Evolutionary conservation across 2,329 filamentous ascomycete species (phyloP).

Genomic region (Verticillium zaregamsianum): DNA sequence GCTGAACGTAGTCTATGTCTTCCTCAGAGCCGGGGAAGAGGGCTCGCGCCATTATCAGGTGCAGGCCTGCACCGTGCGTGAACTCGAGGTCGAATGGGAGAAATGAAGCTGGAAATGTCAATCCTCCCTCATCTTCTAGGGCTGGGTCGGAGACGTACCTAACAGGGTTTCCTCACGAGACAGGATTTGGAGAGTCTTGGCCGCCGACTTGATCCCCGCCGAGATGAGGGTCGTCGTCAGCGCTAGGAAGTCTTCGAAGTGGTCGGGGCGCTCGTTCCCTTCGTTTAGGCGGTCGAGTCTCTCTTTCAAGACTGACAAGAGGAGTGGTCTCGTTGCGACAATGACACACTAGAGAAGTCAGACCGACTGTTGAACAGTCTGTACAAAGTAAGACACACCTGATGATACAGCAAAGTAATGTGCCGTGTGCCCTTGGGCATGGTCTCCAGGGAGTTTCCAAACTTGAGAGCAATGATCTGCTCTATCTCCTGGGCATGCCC

Average conservation of each 20-base stretch:
- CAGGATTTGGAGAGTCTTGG: constrained; percentile 33
- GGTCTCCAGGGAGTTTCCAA: constrained; percentile 19
- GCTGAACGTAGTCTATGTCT: background rate
- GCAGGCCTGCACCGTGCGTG: constrained; percentile 26
- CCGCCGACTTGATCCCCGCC: constrained; percentile 35
- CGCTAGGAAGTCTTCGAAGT: constrained; percentile 18
- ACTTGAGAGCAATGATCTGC: constrained; percentile 25
- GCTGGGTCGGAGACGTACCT: constrained; percentile 17
- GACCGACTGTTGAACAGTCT: fast-evolving
- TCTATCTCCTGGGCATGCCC: constrained; percentile 34
- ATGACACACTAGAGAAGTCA: constrained; percentile 14
- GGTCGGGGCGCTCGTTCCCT: constrained; percentile 20
- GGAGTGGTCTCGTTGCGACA: constrained; percentile 3
- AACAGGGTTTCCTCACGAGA: constrained; percentile 17
- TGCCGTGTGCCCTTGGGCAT: constrained; percentile 1
- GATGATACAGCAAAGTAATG: constrained; percentile 17
- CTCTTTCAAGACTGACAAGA: constrained; percentile 1
- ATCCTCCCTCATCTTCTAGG: constrained; percentile 18
- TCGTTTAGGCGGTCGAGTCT: background rate
- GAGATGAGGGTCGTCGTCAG: constrained; percentile 28
- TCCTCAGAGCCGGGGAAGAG: constrained; percentile 22
- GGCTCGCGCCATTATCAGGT: constrained; percentile 30
- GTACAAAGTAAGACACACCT: constrained; percentile 18
- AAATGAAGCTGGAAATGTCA: constrained; percentile 13
- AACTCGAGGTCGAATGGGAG: constrained; percentile 34